Base-by-base conservation (phyloP, 805 yeast species). In the Suhomyces vadensis region DNA sequence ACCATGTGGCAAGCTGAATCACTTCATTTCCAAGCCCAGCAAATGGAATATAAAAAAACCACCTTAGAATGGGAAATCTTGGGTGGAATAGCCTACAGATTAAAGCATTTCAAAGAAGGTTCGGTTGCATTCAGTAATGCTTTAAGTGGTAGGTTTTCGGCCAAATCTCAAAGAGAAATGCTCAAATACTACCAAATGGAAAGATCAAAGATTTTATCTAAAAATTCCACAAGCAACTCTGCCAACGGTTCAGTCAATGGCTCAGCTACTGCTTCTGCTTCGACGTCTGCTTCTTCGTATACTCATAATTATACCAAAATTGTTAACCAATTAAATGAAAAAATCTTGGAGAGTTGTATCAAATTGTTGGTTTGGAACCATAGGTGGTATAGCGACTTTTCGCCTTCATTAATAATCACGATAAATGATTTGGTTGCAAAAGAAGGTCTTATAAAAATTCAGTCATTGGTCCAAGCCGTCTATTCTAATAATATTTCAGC, bases 341-440 rank as follows among this genome's bases (percentile, higher is more conserved):
- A 75, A 50, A 79, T 88, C 9, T 71, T 91, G 47, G 89, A 85
- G 45, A 69, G 84, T 17, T 66, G 82, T 44, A 87, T 91, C 26
- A 86, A 85, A 56, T 69, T 94, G 42, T 69, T 85, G n/a, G 95
- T 94, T n/a, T 95, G 98, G 97, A 86, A 89, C 60, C 97, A 91
- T 64, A 80, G 99, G 59, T 94, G 99, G 99, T 95, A 92, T 67
- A 79, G 83, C 51, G 97, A 92, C 52, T 92, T 90, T 59, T 83
- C 95, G 6, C 87, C 95, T 16, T 71, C 71, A 38, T 69, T 89
- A 38, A 59, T 82, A n/a, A 60, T 67, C n/a, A 68, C 81, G 0
- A 65, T 90, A 47, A 68, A 78, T 16, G 77, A 74, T 42, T 70
- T 89, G 43, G 82, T 88, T 19, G 80, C 79, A 31, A 84, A 83